These are phyloP conservation scores for Colletotrichum theobromicola DNA, from an alignment of 2,329 filamentous ascomycete species.

Conservation along the genomic window DNA sequence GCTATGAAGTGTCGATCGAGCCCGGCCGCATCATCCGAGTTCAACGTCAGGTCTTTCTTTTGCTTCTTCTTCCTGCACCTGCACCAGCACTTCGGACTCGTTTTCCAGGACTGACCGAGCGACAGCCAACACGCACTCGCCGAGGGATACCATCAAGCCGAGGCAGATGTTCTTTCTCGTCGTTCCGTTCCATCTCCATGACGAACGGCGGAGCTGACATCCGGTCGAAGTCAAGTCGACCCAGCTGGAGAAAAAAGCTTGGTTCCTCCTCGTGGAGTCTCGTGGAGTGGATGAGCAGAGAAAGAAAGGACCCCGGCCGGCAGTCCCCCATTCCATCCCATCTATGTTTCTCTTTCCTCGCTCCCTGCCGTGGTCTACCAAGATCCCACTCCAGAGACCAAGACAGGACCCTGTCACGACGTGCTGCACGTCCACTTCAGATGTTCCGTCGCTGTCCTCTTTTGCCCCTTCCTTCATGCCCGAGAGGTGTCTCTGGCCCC, in stretches of 20 bases:
- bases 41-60: background rate
- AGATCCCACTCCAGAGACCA: background rate
- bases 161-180: background rate
- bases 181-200: background rate
- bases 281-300: background rate
- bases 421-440: background rate
- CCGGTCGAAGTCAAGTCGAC: background rate
- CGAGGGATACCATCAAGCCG: background rate
- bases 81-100: background rate
- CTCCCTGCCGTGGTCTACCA: background rate
- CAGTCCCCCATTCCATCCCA: slow-evolving; percentile 3
- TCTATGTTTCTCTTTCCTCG: background rate
- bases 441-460: slow-evolving; percentile 3
- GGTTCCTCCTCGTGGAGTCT: background rate
- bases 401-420: background rate
- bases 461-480: background rate
- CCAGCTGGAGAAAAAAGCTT: background rate
- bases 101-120: background rate
- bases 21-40: slow-evolving; percentile 10
- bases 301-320: background rate
- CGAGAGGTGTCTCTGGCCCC: slow-evolving; percentile 8
- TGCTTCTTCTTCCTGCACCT: background rate
- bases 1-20: slow-evolving; percentile 9
- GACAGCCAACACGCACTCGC: background rate
- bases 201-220: background rate